Evolutionary conservation across 2,329 filamentous ascomycete species (phyloP).

Genomic region (Cladosporium sp.): DNA sequence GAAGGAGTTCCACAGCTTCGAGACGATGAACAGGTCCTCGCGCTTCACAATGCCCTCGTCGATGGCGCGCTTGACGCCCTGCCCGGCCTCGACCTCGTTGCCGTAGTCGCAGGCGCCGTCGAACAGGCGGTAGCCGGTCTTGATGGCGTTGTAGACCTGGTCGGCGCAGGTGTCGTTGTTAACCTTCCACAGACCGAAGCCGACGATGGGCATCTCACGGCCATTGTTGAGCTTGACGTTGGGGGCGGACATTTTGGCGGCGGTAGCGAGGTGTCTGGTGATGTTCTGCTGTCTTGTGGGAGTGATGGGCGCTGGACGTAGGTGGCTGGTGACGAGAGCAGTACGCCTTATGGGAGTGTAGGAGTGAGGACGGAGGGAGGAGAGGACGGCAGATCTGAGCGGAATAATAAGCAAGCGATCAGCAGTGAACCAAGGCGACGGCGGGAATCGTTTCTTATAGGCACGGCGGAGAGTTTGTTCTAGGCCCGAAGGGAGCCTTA

Average conservation of each 20-base stretch:
- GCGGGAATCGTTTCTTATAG: conserved; percentile 11
- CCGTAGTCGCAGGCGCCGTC: conserved; percentile 68
- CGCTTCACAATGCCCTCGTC: conserved; percentile 75
- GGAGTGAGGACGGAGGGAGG: conserved; percentile 1
- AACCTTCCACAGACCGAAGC: conserved; percentile 81
- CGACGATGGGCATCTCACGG: conserved; percentile 61
- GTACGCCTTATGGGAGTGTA: conserved; percentile 7
- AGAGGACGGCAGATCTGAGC: conserved; percentile 13
- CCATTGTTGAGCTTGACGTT: conserved; percentile 34
- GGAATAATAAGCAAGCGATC: conserved; percentile 9
- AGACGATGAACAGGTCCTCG: conserved; percentile 84
- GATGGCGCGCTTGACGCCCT: conserved; percentile 73
- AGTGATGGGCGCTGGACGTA: neutral
- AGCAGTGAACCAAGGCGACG: neutral
- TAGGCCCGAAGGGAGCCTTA: neutral
- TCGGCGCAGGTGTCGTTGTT: conserved; percentile 66
- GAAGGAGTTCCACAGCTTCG: conserved; percentile 91
- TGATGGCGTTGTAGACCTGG: conserved; percentile 67
- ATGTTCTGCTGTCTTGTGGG: conserved; percentile 1
- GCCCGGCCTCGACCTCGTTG: conserved; percentile 71
- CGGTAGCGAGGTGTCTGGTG: conserved; percentile 16
- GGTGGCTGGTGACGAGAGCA: conserved; percentile 2
- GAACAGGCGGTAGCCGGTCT: conserved; percentile 55
- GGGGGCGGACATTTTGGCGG: conserved; percentile 26
- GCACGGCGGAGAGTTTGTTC: neutral